These are phyloP conservation scores for Aspergillus spinulosporus DNA, from an alignment of 2,329 filamentous ascomycete genomes.

Conservation along the genomic window DNA sequence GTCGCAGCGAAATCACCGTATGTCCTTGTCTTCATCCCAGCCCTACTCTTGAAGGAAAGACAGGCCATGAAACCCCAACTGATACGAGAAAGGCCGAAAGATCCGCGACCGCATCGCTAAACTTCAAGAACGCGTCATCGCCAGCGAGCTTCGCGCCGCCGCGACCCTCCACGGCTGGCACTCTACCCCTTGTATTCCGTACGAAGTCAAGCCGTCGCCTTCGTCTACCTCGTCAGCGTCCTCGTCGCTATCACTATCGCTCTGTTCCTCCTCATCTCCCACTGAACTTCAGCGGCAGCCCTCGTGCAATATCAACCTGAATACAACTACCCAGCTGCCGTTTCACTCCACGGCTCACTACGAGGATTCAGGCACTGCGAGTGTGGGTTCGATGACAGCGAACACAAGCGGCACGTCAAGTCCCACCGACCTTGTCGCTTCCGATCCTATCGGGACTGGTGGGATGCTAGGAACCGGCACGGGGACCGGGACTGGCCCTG, in stretches of 20 bases:
- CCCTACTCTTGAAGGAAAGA: too few relatives aligned
- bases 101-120: constrained; percentile 38
- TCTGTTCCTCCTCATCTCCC: constrained; percentile 2
- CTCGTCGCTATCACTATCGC: neutral
- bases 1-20: constrained; percentile 37
- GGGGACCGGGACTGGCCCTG: neutral
- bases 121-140: constrained; percentile 37
- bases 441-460: neutral
- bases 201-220: constrained; percentile 18
- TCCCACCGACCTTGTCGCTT: neutral
- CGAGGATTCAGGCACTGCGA: constrained; percentile 3
- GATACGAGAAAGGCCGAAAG: constrained; percentile 28
- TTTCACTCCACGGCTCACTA: constrained; percentile 2
- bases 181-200: constrained; percentile 15
- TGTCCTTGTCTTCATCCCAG: neutral
- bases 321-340: constrained; percentile 3
- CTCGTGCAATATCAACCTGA: constrained; percentile 7
- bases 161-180: constrained; percentile 33
- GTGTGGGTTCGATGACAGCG: neutral
- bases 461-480: neutral
- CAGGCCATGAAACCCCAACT: neutral
- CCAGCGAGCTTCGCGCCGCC: constrained; percentile 34
- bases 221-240: constrained; percentile 10
- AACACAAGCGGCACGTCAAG: constrained; percentile 1
- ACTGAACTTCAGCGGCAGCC: constrained; percentile 10